Base-by-base conservation (phyloP, 352 stramenopile species). In the Phytophthora idaei region DNA sequence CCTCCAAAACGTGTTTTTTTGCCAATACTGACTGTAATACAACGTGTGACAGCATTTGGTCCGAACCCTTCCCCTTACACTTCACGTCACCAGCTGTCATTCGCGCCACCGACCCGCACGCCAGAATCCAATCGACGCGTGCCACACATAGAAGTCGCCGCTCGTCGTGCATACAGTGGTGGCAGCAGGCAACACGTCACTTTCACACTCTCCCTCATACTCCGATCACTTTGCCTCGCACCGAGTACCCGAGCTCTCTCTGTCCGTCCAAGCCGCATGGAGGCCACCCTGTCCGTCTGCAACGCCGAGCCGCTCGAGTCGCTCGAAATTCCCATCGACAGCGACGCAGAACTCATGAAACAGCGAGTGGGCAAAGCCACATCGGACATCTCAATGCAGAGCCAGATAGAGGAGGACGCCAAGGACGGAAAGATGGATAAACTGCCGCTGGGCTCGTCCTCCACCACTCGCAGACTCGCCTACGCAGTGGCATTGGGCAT, bases 401-500 rank as follows among this genome's bases (percentile, higher is more conserved):
- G n/a, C 14, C 39, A 67, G 34, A 27, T 28, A 47, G 21, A 17
- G 4, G 39, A 63, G 37, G 61, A 63, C 28, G 21, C 32, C 36
- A 48, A 21, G 21, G 53, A 66, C 15, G 44, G 55, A 7, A 39
- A 63, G 8, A 41, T 31, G 2, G 29, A 7, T 9, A 70, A 72
- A 52, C 57, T 61, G 2, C 32, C 50, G 31, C 2, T 65, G 29
- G 56, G 44, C 10, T 71, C 70, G 5, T 77, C 70, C 0, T 21
- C 25, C 4, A 69, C 15, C 0, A 72, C 61, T 11, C 46, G 61
- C 29, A 57, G 57, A 28, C 44, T 64, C 50, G 82, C 76, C 39
- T 93, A 91, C 52, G 78, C 70, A 0, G 12, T 85, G 34, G 85
- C 85, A 11, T 34, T 73, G 29, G 36, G 64, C 4, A 88, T 93